A percentile compares a stretch with the other conserved stretches of the same genome.
phyloP scores from a whole-genome alignment of 169 alveolate genomes.

The Plasmodium gaboni region DNA sequence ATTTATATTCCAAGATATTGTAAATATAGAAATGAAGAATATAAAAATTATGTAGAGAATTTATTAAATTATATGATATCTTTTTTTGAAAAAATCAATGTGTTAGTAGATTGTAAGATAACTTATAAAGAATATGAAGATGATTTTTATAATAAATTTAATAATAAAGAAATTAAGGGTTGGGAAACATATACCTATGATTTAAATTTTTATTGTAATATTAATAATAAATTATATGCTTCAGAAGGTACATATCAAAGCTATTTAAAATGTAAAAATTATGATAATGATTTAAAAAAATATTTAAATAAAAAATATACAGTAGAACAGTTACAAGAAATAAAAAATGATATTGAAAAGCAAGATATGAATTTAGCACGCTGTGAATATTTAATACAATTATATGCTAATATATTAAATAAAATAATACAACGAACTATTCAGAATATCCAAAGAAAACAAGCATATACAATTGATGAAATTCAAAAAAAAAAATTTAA shows the following conservation, averaged over 20 bases:
- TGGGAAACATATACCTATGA: conserved; percentile 87
- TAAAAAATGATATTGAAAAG: conserved; percentile 73
- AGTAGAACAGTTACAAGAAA: conserved; percentile 82
- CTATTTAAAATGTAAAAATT: conserved; percentile 86
- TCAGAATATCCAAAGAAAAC: conserved; percentile 90
- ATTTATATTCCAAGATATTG: conserved; percentile 87
- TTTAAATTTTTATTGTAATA: conserved; percentile 83
- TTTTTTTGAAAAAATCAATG: conserved; percentile 83
- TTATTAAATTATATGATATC: conserved; percentile 79
- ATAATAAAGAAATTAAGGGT: conserved; percentile 67
- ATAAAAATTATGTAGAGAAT: conserved; percentile 79
- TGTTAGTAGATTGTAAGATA: conserved; percentile 80
- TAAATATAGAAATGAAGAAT: conserved; percentile 84
- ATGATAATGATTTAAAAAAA: conserved; percentile 92
- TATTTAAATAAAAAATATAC: conserved; percentile 87
- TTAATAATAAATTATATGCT: conserved; percentile 87
- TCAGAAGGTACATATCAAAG: conserved; percentile 88
- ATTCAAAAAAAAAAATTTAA: conserved; percentile 18
- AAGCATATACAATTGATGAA: conserved; percentile 80
- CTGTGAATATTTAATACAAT: conserved; percentile 87
- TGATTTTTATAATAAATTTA: conserved; percentile 84
- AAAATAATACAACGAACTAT: conserved; percentile 91
- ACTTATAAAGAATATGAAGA: conserved; percentile 81
- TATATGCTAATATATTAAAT: conserved; percentile 88
- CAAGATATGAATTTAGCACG: conserved; percentile 88